Percentiles rank a stretch among this genome's conserved stretches.
Evolutionary conservation across 371 early-diverging fungal species (phyloP).

Genomic region (Mucor lusitanicus): DNA sequence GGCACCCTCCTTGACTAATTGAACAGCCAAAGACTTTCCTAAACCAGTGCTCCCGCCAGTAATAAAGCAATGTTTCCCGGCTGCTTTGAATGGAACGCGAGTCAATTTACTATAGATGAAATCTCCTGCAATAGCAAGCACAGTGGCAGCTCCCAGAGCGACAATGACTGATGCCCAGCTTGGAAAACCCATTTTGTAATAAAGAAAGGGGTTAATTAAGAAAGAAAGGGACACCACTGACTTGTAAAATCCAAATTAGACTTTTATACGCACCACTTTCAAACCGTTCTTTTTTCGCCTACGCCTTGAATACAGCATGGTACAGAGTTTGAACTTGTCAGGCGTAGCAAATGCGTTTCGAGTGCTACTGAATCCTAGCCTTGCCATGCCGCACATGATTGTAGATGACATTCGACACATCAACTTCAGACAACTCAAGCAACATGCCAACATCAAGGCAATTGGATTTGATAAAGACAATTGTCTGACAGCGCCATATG

Average conservation of each 20-base stretch:
- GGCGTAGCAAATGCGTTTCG: constrained; percentile 63
- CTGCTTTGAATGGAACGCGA: constrained; percentile 40
- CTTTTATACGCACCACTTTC: not conserved
- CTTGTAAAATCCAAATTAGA: not conserved
- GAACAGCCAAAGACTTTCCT: constrained; percentile 81
- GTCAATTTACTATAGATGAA: constrained; percentile 28
- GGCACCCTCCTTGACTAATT: constrained; percentile 76
- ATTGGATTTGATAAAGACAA: constrained; percentile 95
- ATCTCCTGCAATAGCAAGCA: constrained; percentile 22
- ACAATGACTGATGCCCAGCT: constrained; percentile 43
- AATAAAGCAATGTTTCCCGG: constrained; percentile 78
- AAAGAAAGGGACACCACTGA: not conserved
- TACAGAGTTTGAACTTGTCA: constrained; percentile 76
- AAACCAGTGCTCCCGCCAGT: constrained; percentile 95
- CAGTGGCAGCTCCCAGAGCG: constrained; percentile 27
- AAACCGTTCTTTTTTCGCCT: not conserved
- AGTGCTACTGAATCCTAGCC: constrained; percentile 63
- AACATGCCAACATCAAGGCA: constrained; percentile 58
- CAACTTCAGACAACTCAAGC: constrained; percentile 60
- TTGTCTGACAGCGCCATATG: constrained; percentile 88
- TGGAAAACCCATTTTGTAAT: constrained; percentile 33
- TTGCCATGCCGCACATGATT: constrained; percentile 74
- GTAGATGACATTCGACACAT: constrained; percentile 77
- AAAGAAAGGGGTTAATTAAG: not conserved
- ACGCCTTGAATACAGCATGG: constrained; percentile 52